Base-by-base conservation (phyloP, 352 stramenopile genomes). In the Pilasporangium apinafurcum region DNA sequence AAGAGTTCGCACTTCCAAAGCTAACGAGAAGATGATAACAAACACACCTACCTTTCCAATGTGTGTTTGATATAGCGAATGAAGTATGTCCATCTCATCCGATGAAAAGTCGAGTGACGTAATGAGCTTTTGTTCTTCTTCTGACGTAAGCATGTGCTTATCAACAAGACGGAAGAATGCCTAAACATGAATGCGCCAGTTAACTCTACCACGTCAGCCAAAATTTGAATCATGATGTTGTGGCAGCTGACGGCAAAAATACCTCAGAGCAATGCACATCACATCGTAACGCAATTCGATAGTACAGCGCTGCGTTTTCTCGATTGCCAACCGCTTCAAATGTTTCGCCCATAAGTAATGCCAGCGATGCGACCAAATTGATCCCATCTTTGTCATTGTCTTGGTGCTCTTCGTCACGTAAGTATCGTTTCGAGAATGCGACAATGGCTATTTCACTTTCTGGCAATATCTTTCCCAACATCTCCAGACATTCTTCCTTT, bases 131-230 rank as follows among this genome's bases (percentile, higher is more conserved):
- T 74, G 68, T 51, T 92, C 78, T 31, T 95, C 65, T 18, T 69
- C 42, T 2, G 70, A 42, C 2, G 81, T 73, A 12, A 95, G 63
- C 75, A 93, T 87, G 34, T 92, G 75, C 59, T 93, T 92, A 17
- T 94, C 80, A 18, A 91, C 75, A 24, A 94, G 59, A 43, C 88
- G 72, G 48, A 86, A 88, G 40, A 94, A 94, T 10, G 83, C 80
- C 53, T 83, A 48, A 13, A 40, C 31, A 22, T 30, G 4, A 7
- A 21, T 8, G 28, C 8, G 14, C n/a, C n/a, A n/a, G n/a, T n/a
- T n/a, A n/a, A n/a, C n/a, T n/a, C n/a, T n/a, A n/a, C n/a, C n/a
- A n/a, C n/a, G n/a, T n/a, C n/a, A n/a, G n/a, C 18, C 16, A 10
- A 28, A 5, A 17, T 10, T 37, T 39, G 21, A 41, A 16, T 12